phyloP scores from a whole-genome alignment of 495 filamentous ascomycete species.

The Xeromyces bisporus region DNA sequence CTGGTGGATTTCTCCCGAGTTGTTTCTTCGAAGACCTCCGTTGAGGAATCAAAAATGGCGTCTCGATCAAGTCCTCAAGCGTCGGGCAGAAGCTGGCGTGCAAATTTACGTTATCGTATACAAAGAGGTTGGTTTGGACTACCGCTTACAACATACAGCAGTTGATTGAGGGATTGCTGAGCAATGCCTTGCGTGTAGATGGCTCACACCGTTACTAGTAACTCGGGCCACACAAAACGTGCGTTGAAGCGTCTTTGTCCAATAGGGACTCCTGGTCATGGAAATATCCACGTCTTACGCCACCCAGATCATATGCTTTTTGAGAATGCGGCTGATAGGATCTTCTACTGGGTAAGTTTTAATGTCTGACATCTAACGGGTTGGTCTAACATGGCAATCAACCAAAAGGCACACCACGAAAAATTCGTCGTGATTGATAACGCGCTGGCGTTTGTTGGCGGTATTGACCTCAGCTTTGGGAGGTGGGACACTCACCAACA shows the following conservation, averaged over 20 bases:
- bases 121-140: constrained; percentile 45
- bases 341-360: constrained; percentile 64
- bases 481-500: constrained; percentile 84
- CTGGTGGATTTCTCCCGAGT: constrained; percentile 92
- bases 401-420: constrained; percentile 74
- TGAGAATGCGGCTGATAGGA: constrained; percentile 91
- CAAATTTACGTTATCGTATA: constrained; percentile 93
- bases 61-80: constrained; percentile 71
- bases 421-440: constrained; percentile 95
- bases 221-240: constrained; percentile 84
- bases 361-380: no score
- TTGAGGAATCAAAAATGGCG: constrained; percentile 72
- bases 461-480: constrained; percentile 90
- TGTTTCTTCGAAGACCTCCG: constrained; percentile 78
- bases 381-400: no score
- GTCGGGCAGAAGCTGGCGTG: constrained; percentile 76
- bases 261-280: constrained; percentile 56
- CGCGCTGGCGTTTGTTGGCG: constrained; percentile 75
- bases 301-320: constrained; percentile 93
- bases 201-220: constrained; percentile 71
- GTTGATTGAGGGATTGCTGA: no score
- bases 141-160: constrained; percentile 2
- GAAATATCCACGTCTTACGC: constrained; percentile 78
- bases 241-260: constrained; percentile 68
- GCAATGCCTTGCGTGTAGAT: no score